phyloP scores from a whole-genome alignment of 352 stramenopile species.

The Pythium phragmitis region DNA sequence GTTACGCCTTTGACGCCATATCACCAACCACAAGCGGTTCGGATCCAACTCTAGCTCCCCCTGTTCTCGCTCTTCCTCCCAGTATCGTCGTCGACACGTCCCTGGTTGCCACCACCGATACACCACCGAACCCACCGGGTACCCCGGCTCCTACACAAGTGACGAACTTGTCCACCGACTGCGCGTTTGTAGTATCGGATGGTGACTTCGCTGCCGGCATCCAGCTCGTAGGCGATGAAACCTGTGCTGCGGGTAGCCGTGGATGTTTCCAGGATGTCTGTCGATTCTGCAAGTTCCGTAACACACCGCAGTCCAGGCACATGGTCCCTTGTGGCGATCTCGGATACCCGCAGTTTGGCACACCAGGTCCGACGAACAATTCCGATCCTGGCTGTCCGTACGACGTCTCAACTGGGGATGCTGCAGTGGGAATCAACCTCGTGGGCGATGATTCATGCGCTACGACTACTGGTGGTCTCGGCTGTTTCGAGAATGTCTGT shows the following conservation, averaged over 20 bases:
- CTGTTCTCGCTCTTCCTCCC: no score
- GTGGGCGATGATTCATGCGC: conserved; percentile 21
- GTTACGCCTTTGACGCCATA: background rate
- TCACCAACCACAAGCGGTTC: background rate
- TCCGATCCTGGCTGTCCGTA: background rate
- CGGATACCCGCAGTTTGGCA: conserved; percentile 8
- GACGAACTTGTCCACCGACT: background rate
- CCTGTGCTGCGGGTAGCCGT: background rate
- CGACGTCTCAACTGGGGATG: conserved; percentile 12
- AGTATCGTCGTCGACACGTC: no score
- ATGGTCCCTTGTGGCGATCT: conserved; percentile 14
- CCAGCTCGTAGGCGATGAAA: conserved; percentile 2
- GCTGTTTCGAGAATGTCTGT: conserved; percentile 18
- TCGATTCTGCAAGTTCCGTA: conserved; percentile 6
- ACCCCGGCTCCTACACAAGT: no score
- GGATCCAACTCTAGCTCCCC: background rate
- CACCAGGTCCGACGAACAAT: background rate
- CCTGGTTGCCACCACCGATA: background rate
- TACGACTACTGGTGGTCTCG: conserved; percentile 15
- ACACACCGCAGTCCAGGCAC: conserved; percentile 11
- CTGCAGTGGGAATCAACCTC: conserved; percentile 19
- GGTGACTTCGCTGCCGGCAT: conserved; percentile 33
- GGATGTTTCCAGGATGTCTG: conserved; percentile 4
- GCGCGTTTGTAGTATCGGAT: conserved; percentile 26
- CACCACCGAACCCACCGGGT: no score